Percentiles rank a stretch among this genome's conserved stretches.
Evolutionary conservation across 2,329 filamentous ascomycete species (phyloP).

Genomic region (Clonostachys chloroleuca): DNA sequence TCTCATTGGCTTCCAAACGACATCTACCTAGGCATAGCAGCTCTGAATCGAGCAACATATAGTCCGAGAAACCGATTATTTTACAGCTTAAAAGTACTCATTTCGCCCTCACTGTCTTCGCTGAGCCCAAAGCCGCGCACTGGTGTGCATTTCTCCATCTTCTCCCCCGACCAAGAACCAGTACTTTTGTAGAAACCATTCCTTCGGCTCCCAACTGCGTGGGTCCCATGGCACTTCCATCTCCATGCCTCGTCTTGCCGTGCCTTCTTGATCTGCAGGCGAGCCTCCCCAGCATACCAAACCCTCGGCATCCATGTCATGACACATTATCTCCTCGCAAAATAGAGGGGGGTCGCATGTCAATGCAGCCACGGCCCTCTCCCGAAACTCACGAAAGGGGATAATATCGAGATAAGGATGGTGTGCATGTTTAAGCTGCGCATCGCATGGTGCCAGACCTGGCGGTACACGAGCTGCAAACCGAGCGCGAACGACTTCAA

Average conservation of each 20-base stretch:
- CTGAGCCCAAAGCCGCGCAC: conserved; percentile 15
- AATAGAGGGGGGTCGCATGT: conserved; percentile 15
- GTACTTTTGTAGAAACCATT: conserved; percentile 38
- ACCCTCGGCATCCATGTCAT: conserved; percentile 25
- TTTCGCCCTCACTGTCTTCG: too few species aligned
- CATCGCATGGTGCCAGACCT: too few species aligned
- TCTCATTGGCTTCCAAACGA: too few species aligned
- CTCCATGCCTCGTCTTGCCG: conserved; percentile 13
- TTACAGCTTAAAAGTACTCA: too few species aligned
- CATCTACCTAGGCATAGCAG: too few species aligned
- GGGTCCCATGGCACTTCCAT: conserved; percentile 36
- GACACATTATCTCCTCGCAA: conserved; percentile 27
- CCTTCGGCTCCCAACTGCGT: conserved; percentile 36
- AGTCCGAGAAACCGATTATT: too few species aligned
- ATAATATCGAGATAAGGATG: conserved; percentile 15
- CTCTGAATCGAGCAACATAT: too few species aligned
- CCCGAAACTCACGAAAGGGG: conserved; percentile 22
- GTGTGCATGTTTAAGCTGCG: too few species aligned
- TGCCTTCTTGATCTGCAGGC: conserved; percentile 11
- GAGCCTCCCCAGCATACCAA: conserved; percentile 27
- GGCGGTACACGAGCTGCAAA: neutral
- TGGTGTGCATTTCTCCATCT: conserved; percentile 28
- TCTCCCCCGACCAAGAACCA: conserved; percentile 23
- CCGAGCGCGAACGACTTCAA: neutral
- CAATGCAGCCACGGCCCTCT: conserved; percentile 17